Evolutionary conservation across 148 eudicot species (phyloP), one percentile per base, ranked within the genome.

Genomic region (Rhododendron molle): DNA sequence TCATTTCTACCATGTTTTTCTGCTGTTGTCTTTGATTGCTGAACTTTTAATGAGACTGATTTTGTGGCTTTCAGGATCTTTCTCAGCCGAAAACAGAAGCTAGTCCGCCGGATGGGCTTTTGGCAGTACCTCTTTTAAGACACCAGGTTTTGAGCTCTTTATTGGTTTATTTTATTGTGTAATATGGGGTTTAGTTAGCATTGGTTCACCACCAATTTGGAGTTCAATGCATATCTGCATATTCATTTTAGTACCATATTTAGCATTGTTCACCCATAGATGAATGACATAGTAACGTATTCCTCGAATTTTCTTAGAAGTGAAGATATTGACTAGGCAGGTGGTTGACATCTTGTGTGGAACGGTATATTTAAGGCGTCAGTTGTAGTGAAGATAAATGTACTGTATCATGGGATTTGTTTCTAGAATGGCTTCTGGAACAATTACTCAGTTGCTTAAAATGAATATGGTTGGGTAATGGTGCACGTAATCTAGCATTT

Each of bases 61-160:
- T 36, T 43, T 84, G 73, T 76, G 50, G 62, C 62, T 30, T 88
- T 78, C 88, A 97, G 99, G 99, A 95, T 93, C 95, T 97, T 50
- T 91, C 93, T n/a, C 98, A 94, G 88, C 93, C 95, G 60, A 93
- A 86, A 85, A 86, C 92, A 56, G 99, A 97, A 90, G 94, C 94
- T 85, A 83, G 86, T 83, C 96, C 96, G 44, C 98, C 98, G 46
- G 96, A 95, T 80, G 95, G 96, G 28, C 49, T 86, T 69, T 78
- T 97, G 92, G 86, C 93, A 67, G 95, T 95, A 65, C 90, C 98
- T 65, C 96, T 97, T 84, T 79, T 97, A 78, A 93, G 92, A 88
- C 99, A 97, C 84, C 99, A 96, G 99, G 99, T 96, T 82, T 73
- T 85, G 44, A 49, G 40, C 67, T 77, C 54, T 84, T 79, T 62